Conservation (phyloP, 169 alveolate species). For the Eimeria praecox region DNA sequence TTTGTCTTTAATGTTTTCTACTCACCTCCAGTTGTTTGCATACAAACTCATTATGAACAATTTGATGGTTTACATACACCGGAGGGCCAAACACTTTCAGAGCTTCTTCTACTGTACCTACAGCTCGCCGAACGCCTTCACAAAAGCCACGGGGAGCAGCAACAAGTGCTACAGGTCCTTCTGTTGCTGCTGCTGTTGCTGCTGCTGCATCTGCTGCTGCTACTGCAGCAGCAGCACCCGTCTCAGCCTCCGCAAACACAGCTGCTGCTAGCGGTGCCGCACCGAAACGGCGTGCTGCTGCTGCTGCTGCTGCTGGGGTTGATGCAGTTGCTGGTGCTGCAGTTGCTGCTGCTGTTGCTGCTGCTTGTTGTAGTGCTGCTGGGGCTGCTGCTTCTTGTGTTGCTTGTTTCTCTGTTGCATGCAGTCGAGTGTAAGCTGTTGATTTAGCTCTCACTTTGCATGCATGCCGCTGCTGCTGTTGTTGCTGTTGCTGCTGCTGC, state of each 20-base stretch:
- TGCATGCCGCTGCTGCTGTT: not conserved
- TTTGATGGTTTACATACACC: slow-evolving; percentile 90
- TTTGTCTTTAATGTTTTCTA: not conserved
- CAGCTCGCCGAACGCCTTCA: slow-evolving; percentile 92
- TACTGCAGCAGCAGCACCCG: slow-evolving; percentile 1
- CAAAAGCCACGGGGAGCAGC: slow-evolving; percentile 92
- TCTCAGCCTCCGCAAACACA: not conserved
- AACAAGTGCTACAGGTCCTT: slow-evolving; percentile 82
- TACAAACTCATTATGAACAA: slow-evolving; percentile 92
- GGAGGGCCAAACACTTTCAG: slow-evolving; percentile 89
- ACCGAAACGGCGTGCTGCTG: not conserved
- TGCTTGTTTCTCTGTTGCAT: not conserved
- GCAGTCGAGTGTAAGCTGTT: not conserved
- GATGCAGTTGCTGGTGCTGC: not conserved
- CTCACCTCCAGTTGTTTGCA: slow-evolving; percentile 88
- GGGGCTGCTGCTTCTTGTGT: not conserved
- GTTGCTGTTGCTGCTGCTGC: not conserved
- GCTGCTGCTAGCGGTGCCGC: not conserved
- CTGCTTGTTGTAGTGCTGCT: not conserved
- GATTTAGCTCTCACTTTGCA: not conserved
- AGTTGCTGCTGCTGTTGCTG: not conserved
- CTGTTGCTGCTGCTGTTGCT: slow-evolving; percentile 27
- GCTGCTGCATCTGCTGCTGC: slow-evolving; percentile 34
- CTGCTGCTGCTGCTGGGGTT: not conserved
- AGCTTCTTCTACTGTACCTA: slow-evolving; percentile 90